These are phyloP conservation scores for Ustilago hordei DNA, from an alignment of 1,284 basidiomycete species.

Conservation along the genomic window DNA sequence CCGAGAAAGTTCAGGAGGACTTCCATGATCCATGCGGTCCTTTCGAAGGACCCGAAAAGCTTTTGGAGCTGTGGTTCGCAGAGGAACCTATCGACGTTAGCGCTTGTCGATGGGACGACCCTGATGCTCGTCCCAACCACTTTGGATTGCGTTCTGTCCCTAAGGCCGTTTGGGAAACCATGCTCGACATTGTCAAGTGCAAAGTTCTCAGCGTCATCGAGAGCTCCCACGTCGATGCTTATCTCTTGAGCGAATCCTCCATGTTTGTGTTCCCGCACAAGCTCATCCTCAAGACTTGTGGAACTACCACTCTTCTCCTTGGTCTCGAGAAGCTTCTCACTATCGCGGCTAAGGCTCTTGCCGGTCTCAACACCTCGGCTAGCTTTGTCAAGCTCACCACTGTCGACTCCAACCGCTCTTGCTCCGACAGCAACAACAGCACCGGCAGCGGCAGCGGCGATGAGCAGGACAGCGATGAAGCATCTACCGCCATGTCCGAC, in stretches of 20 bases:
- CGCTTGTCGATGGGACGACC: constrained; percentile 43
- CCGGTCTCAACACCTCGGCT: constrained; percentile 34
- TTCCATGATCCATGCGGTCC: constrained; percentile 62
- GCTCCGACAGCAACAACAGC: constrained; percentile 10
- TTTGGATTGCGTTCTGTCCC: constrained; percentile 82
- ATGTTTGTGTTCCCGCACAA: constrained; percentile 96
- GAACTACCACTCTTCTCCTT: constrained; percentile 95
- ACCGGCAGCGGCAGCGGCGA: constrained; percentile 11
- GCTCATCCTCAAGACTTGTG: constrained; percentile 98
- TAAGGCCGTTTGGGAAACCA: constrained; percentile 88
- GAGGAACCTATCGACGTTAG: constrained; percentile 71
- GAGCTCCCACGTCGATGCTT: constrained; percentile 90
- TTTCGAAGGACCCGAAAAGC: constrained; percentile 83
- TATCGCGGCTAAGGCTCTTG: constrained; percentile 85
- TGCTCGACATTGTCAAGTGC: constrained; percentile 97
- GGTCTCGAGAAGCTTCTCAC: constrained; percentile 73
- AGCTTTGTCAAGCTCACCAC: constrained; percentile 37
- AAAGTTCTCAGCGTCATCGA: constrained; percentile 91
- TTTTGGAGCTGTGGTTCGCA: constrained; percentile 98
- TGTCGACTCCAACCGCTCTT: constrained; percentile 10
- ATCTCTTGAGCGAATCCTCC: constrained; percentile 97
- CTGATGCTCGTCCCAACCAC: constrained; percentile 41
- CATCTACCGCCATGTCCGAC: constrained; percentile 37
- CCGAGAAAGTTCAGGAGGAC: constrained; percentile 36
- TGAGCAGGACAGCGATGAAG: constrained; percentile 17